A percentile compares a stretch with the other conserved stretches of the same genome.
Conservation (phyloP, 1,284 basidiomycete species). For the Papiliotrema terrestris region DNA sequence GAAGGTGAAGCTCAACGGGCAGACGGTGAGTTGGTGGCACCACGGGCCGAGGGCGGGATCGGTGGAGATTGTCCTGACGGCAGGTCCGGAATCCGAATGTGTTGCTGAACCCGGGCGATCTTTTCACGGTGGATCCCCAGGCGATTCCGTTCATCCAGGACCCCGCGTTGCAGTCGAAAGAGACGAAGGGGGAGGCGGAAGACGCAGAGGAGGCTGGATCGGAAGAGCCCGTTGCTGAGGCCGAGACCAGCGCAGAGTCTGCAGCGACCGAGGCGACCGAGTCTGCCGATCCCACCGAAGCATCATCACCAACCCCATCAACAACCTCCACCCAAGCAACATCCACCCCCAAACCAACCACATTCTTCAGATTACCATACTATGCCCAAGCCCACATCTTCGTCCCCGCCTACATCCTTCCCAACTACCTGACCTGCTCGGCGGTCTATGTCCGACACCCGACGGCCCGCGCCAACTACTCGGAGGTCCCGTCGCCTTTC, state of each 20-base stretch:
- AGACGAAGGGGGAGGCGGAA: constrained; percentile 12
- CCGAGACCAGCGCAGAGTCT: constrained; percentile 7
- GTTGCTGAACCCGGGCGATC: constrained; percentile 89
- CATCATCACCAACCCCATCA: constrained; percentile 24
- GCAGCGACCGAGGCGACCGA: constrained; percentile 10
- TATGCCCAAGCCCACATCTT: constrained; percentile 91
- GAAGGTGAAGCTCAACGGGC: constrained; percentile 83
- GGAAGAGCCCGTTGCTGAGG: constrained; percentile 19
- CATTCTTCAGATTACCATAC: constrained; percentile 74
- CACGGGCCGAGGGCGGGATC: not conserved
- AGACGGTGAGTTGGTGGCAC: constrained; percentile 60
- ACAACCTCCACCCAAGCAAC: constrained; percentile 23
- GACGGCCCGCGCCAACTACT: constrained; percentile 85
- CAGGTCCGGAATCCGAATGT: constrained; percentile 82
- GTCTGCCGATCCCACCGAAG: constrained; percentile 1
- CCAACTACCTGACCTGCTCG: constrained; percentile 86
- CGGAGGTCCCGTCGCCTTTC: constrained; percentile 89
- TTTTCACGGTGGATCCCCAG: constrained; percentile 80
- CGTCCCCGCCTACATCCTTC: constrained; percentile 91
- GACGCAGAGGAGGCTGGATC: constrained; percentile 21
- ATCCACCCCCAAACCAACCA: constrained; percentile 13
- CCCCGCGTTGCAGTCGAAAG: not conserved
- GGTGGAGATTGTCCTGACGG: not conserved
- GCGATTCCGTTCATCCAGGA: constrained; percentile 69
- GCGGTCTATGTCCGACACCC: constrained; percentile 93